Conservation (phyloP, 2,329 filamentous ascomycete genomes). For the Tolypocladium nubicola region DNA sequence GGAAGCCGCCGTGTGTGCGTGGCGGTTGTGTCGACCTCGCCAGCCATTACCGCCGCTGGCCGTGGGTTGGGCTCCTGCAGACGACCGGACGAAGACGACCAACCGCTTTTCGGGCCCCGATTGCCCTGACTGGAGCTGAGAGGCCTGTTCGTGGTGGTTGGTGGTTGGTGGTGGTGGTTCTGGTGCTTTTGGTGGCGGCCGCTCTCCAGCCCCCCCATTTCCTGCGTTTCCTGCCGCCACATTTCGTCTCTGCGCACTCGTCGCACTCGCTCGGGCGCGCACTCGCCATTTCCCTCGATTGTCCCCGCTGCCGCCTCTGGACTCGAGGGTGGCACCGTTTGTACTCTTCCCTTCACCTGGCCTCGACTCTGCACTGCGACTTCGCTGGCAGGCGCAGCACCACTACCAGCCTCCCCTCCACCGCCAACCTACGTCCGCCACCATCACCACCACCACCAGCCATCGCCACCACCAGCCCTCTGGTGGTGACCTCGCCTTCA, state of each 20-base stretch:
- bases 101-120: background rate
- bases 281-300: background rate
- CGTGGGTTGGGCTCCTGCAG: background rate
- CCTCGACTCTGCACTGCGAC: background rate
- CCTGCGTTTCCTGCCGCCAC: conserved; percentile 3
- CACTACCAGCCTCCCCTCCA: background rate
- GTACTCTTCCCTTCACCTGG: background rate
- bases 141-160: background rate
- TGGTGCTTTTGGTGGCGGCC: background rate
- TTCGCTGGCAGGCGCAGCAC: background rate
- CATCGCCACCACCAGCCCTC: background rate
- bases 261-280: background rate
- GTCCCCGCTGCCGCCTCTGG: background rate
- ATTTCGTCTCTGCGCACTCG: background rate
- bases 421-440: background rate
- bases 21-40: background rate
- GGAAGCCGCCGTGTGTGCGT: background rate
- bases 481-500: conserved; percentile 30
- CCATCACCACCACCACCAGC: background rate
- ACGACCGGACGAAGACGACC: background rate
- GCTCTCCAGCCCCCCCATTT: conserved; percentile 3
- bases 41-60: background rate
- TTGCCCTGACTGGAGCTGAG: background rate
- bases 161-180: too few relatives aligned
- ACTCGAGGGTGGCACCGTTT: background rate